phyloP scores from a whole-genome alignment of 2,329 filamentous ascomycete species.

The Aspergillus thermomutatus region DNA sequence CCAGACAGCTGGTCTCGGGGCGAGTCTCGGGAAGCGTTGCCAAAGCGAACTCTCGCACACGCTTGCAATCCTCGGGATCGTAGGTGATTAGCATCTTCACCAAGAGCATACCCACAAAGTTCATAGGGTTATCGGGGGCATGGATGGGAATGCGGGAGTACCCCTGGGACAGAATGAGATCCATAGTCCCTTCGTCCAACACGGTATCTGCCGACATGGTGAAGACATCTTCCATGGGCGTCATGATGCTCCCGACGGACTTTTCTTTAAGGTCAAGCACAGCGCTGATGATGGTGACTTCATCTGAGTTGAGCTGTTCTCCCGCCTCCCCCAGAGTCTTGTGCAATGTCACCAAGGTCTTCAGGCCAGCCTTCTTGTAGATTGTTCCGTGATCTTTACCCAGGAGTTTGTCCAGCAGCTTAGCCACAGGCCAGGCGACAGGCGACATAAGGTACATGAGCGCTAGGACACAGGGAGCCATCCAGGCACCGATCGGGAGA shows the following conservation, averaged over 20 bases:
- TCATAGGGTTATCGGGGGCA: slow-evolving; percentile 73
- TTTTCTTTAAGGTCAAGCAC: slow-evolving; percentile 97
- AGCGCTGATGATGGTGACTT: slow-evolving; percentile 97
- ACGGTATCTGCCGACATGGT: slow-evolving; percentile 94
- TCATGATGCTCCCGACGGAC: slow-evolving; percentile 93
- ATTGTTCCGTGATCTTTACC: slow-evolving; percentile 94
- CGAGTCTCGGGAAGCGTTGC: slow-evolving; percentile 93
- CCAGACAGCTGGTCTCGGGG: slow-evolving; percentile 91
- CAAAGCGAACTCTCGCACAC: slow-evolving; percentile 84
- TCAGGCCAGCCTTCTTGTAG: slow-evolving; percentile 97
- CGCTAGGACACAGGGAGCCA: slow-evolving; percentile 78
- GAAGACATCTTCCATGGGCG: slow-evolving; percentile 95
- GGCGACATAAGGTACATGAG: slow-evolving; percentile 93
- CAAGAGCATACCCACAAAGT: slow-evolving; percentile 96
- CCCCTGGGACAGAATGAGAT: slow-evolving; percentile 84
- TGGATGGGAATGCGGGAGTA: slow-evolving; percentile 97
- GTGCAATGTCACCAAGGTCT: slow-evolving; percentile 92
- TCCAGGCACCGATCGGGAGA: slow-evolving; percentile 88
- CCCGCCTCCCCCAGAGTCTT: slow-evolving; percentile 80
- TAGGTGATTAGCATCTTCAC: slow-evolving; percentile 99
- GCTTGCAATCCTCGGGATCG: slow-evolving; percentile 86
- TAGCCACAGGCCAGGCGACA: slow-evolving; percentile 90
- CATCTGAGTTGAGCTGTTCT: slow-evolving; percentile 91
- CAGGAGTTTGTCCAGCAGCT: slow-evolving; percentile 87
- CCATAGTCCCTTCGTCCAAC: slow-evolving; percentile 90